Conservation (phyloP, 2,329 filamentous ascomycete species). For the Sclerotinia sclerotiorum region DNA sequence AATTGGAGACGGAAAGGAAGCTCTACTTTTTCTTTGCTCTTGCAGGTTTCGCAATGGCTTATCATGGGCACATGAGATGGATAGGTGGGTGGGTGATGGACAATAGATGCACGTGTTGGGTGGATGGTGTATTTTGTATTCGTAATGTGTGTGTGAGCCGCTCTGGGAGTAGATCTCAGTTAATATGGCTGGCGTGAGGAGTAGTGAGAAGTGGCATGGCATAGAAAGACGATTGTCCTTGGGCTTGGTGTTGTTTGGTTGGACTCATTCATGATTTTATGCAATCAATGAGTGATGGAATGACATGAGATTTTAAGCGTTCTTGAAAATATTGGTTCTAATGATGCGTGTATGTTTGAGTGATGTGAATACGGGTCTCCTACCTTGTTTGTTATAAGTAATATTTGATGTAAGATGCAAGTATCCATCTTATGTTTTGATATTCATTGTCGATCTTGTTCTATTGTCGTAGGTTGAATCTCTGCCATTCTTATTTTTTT, state of each 20-base stretch:
- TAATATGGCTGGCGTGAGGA: background rate
- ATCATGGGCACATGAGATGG: slow-evolving; percentile 11
- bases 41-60: background rate
- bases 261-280: slow-evolving; percentile 6
- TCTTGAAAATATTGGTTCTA: background rate
- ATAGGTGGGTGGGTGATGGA: background rate
- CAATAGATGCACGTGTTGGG: background rate
- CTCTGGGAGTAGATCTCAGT: background rate
- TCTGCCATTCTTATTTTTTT: too few relatives aligned
- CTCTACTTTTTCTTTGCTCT: slow-evolving; percentile 4
- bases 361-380: background rate
- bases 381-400: background rate
- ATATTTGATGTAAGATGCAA: background rate
- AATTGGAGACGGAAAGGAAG: background rate
- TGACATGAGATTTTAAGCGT: slow-evolving; percentile 7
- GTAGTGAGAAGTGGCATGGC: slow-evolving; percentile 3
- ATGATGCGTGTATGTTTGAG: background rate
- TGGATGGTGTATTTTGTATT: slow-evolving; percentile 1
- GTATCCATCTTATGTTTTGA: background rate
- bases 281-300: slow-evolving; percentile 7
- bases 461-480: background rate
- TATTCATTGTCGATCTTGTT: background rate
- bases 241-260: background rate
- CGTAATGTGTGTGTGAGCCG: background rate
- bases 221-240: background rate